Percentiles rank a stretch among this genome's conserved stretches.
These are phyloP conservation scores for Pisolithus microcarpus DNA, from an alignment of 768 basidiomycete species.

Conservation along the genomic window DNA sequence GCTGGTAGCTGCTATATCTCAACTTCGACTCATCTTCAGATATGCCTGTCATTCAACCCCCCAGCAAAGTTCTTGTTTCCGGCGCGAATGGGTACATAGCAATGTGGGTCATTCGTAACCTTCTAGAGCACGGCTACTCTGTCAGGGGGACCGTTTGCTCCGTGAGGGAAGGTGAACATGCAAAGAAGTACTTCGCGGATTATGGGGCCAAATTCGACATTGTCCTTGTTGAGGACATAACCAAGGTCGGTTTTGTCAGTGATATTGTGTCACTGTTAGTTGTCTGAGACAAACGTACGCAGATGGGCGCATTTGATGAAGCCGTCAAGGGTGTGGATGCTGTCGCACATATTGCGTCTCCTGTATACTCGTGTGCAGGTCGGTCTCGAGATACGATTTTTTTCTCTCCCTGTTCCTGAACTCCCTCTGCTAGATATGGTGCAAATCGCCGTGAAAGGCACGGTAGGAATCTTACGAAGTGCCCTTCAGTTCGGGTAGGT, in stretches of 20 bases:
- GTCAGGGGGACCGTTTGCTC: conserved; percentile 66
- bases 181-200: conserved; percentile 45
- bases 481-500: conserved; percentile 48
- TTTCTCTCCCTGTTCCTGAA: neutral
- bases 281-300: too few relatives aligned
- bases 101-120: conserved; percentile 45
- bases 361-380: conserved; percentile 44
- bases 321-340: conserved; percentile 69
- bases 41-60: conserved; percentile 22
- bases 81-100: conserved; percentile 21
- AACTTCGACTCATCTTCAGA: neutral
- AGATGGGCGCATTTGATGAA: conserved; percentile 23
- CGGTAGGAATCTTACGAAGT: conserved; percentile 52
- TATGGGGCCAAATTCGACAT: conserved; percentile 36
- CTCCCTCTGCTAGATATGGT: conserved; percentile 44
- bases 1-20: neutral
- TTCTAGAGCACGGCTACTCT: conserved; percentile 56
- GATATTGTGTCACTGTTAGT: too few relatives aligned
- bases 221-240: too few relatives aligned
- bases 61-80: conserved; percentile 24
- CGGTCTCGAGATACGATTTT: neutral
- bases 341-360: conserved; percentile 63
- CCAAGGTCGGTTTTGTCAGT: too few relatives aligned
- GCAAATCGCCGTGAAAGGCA: conserved; percentile 64
- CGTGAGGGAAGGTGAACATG: conserved; percentile 43